A percentile compares a stretch with the other conserved stretches of the same genome.
These are phyloP conservation scores for Obba rivulosa DNA, from an alignment of 768 basidiomycete species.

Conservation along the genomic window DNA sequence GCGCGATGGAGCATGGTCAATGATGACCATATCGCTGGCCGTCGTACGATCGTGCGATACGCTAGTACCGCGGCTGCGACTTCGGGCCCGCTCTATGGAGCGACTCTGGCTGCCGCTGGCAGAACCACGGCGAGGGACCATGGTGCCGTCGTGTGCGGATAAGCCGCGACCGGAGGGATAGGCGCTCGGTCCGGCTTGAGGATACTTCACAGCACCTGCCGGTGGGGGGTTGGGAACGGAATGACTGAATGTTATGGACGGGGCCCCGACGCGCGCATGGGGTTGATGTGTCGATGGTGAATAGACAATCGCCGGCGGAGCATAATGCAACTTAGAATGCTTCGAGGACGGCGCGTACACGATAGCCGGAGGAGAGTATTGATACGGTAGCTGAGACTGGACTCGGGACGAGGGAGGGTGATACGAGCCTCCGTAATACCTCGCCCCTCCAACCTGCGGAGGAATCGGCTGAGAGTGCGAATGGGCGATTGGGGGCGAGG, in stretches of 20 bases:
- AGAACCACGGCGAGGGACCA: too few species aligned
- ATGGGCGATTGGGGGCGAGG: slow-evolving; percentile 23
- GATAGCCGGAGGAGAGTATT: slow-evolving; percentile 49
- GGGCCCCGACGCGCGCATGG: slow-evolving; percentile 24
- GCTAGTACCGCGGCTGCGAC: slow-evolving; percentile 11
- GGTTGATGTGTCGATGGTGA: slow-evolving; percentile 27
- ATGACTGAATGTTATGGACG: slow-evolving; percentile 65
- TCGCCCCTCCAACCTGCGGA: slow-evolving; percentile 20
- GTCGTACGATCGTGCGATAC: slow-evolving; percentile 1
- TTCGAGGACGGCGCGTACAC: slow-evolving; percentile 50
- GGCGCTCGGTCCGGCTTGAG: slow-evolving; percentile 36
- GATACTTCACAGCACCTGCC: slow-evolving; percentile 28
- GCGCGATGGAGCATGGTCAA: slow-evolving; percentile 27
- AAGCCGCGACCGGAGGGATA: slow-evolving; percentile 27
- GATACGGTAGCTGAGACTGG: slow-evolving; percentile 25
- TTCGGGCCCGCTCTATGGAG: slow-evolving; percentile 3
- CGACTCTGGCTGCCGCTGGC: neutral
- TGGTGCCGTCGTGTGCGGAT: too few species aligned
- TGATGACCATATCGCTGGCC: neutral
- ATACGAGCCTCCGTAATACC: slow-evolving; percentile 8
- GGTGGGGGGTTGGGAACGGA: slow-evolving; percentile 45
- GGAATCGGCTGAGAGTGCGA: slow-evolving; percentile 36
- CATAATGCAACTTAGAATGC: slow-evolving; percentile 45
- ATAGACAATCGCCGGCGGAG: slow-evolving; percentile 55
- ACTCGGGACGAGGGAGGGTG: slow-evolving; percentile 29